Conservation (phyloP, 2,329 filamentous ascomycete genomes). For the Aspergillus bombycis region DNA sequence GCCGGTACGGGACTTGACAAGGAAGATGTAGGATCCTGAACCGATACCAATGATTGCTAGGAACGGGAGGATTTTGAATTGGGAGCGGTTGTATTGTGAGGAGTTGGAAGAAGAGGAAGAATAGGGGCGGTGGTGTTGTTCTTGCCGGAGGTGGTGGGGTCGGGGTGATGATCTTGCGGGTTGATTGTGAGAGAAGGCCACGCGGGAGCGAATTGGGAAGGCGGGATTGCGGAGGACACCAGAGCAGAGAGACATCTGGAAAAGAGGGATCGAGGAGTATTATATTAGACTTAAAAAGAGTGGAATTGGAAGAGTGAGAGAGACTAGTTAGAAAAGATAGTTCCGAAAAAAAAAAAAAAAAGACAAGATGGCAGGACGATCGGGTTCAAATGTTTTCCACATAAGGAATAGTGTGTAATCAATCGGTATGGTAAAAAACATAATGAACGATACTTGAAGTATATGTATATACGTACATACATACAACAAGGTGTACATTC, state of each 20-base stretch:
- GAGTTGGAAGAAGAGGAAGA: conserved; percentile 14
- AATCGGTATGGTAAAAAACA: not conserved
- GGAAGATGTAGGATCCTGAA: conserved; percentile 53
- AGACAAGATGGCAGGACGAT: not conserved
- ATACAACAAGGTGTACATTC: not conserved
- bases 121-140: conserved; percentile 20
- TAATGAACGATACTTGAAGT: not conserved
- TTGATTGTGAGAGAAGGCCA: not conserved
- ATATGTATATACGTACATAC: too few species aligned
- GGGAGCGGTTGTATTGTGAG: conserved; percentile 36
- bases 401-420: not conserved
- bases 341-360: not conserved
- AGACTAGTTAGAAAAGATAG: not conserved
- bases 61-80: conserved; percentile 48
- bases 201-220: conserved; percentile 4
- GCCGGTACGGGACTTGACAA: conserved; percentile 53
- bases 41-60: conserved; percentile 51
- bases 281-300: not conserved
- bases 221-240: conserved; percentile 4
- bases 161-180: conserved; percentile 16
- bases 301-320: not conserved
- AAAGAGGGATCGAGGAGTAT: not conserved
- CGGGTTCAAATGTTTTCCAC: not conserved
- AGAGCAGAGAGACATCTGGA: conserved; percentile 1
- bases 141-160: conserved; percentile 20